Evolutionary conservation across 257 asterid species (phyloP).

Genomic region (Fraxinus pennsylvanica): DNA sequence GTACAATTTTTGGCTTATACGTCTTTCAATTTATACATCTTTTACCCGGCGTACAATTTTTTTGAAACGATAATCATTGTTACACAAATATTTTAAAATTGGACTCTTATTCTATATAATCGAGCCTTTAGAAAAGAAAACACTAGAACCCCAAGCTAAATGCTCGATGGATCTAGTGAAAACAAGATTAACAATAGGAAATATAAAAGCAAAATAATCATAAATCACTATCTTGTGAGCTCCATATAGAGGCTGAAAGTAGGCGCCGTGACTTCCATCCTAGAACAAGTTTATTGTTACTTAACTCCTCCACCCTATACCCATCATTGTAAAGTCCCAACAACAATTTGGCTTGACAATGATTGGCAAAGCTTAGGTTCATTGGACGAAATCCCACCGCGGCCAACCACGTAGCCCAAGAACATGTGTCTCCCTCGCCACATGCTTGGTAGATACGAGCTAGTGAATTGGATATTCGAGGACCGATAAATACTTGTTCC

Average conservation of each 20-base stretch:
- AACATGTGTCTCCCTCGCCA: conserved; percentile 33
- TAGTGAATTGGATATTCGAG: conserved; percentile 54
- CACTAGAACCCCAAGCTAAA: background rate
- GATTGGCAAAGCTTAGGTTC: conserved; percentile 64
- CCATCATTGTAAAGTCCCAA: conserved; percentile 79
- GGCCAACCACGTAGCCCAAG: conserved; percentile 67
- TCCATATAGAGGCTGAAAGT: conserved; percentile 83
- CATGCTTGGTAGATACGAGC: conserved; percentile 46
- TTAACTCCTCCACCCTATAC: conserved; percentile 66
- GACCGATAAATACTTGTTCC: conserved; percentile 68
- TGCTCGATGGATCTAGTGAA: background rate
- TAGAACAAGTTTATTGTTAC: conserved; percentile 55
- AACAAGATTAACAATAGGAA: background rate
- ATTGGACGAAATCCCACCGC: conserved; percentile 42
- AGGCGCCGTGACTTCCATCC: conserved; percentile 81
- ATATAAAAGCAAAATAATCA: conserved; percentile 7
- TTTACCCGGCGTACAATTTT: no score
- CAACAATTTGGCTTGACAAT: conserved; percentile 73
- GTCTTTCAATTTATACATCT: no score
- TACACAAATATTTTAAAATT: background rate
- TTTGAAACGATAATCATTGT: no score
- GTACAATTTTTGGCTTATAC: no score
- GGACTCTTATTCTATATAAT: background rate
- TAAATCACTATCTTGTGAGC: conserved; percentile 44
- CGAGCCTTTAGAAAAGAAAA: background rate